Conservation (phyloP, 106 monocot genomes). For the Allium cepa region DNA sequence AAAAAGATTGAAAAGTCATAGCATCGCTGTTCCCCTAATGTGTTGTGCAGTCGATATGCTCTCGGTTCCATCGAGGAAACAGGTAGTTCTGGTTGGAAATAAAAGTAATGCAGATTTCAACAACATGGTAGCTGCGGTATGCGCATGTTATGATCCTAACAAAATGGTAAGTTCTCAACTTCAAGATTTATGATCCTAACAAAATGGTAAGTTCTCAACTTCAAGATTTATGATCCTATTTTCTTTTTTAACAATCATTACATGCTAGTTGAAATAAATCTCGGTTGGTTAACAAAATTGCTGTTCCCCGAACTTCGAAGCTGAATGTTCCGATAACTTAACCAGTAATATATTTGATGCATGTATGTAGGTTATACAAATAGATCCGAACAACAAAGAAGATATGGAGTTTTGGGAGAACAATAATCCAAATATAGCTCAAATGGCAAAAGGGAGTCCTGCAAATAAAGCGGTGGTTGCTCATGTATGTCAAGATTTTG, state of each 20-base stretch:
- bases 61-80: conserved; percentile 50
- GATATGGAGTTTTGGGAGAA: conserved; percentile 81
- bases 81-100: conserved; percentile 67
- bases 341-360: not conserved
- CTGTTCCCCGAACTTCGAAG: no score
- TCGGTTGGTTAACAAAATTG: no score
- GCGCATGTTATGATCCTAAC: conserved; percentile 62
- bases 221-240: no score
- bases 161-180: conserved; percentile 42
- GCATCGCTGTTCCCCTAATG: conserved; percentile 77
- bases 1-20: conserved; percentile 52
- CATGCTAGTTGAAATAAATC: no score
- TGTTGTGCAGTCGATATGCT: conserved; percentile 85
- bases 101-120: conserved; percentile 43
- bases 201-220: conserved; percentile 42
- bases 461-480: conserved; percentile 28
- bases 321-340: no score
- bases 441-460: conserved; percentile 43
- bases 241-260: not conserved
- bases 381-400: conserved; percentile 49
- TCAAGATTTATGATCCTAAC: conserved; percentile 3
- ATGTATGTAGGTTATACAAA: conserved; percentile 63
- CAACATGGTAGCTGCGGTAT: conserved; percentile 47
- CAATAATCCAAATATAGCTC: conserved; percentile 43
- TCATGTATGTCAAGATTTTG: conserved; percentile 77